Conservation (phyloP, 805 yeast genomes). For the Ascoidea asiatica region DNA sequence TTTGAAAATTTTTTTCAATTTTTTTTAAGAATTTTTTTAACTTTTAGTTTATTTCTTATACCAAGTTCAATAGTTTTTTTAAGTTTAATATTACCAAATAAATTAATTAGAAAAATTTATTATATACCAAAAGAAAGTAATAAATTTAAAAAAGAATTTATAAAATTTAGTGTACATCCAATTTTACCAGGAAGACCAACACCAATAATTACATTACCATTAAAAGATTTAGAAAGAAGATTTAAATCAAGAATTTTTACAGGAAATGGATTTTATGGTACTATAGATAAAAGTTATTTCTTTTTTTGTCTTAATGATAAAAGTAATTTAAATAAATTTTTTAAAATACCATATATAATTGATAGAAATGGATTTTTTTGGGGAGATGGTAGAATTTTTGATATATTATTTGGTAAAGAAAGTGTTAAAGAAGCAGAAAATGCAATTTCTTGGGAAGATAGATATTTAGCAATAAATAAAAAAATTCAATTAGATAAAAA, state of each 20-base stretch:
- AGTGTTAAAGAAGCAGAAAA: slow-evolving; percentile 63
- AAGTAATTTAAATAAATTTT: too few species aligned
- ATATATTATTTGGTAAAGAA: slow-evolving; percentile 70
- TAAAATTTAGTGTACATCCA: slow-evolving; percentile 65
- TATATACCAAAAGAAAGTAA: slow-evolving; percentile 38
- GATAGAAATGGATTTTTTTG: slow-evolving; percentile 84
- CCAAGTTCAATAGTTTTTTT: slow-evolving; percentile 27
- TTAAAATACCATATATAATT: slow-evolving; percentile 59
- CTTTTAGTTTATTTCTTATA: slow-evolving; percentile 23
- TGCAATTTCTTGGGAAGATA: slow-evolving; percentile 50
- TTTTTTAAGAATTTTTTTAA: slow-evolving; percentile 21
- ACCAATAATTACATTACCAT: slow-evolving; percentile 57
- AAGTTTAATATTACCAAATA: slow-evolving; percentile 46
- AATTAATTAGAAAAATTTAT: slow-evolving; percentile 66
- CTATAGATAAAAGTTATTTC: slow-evolving; percentile 60
- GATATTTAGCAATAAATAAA: slow-evolving; percentile 33
- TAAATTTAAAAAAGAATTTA: slow-evolving; percentile 23
- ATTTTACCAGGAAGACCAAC: slow-evolving; percentile 63
- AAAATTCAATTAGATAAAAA: slow-evolving; percentile 10
- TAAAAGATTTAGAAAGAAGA: slow-evolving; percentile 39
- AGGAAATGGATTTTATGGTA: slow-evolving; percentile 80
- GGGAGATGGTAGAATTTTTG: slow-evolving; percentile 85
- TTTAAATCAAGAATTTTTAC: slow-evolving; percentile 64
- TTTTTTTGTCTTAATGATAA: slow-evolving; percentile 59
- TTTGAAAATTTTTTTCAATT: slow-evolving; percentile 22